phyloP scores from a whole-genome alignment of 1,284 basidiomycete genomes.

The Cryptococcus sp. region DNA sequence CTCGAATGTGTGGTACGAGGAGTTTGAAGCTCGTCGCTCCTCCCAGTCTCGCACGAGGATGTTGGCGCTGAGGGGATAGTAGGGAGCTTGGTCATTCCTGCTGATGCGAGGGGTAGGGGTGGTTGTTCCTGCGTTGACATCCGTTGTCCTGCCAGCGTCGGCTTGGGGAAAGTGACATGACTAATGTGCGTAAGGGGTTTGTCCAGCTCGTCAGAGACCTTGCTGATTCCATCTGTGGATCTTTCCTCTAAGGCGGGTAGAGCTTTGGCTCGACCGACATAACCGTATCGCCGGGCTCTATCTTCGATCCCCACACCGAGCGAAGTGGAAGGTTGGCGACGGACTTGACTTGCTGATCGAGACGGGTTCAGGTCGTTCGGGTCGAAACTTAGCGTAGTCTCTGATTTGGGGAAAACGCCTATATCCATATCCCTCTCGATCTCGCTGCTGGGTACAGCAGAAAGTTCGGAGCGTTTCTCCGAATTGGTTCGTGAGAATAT shows the following conservation, averaged over 20 bases:
- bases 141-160: constrained; percentile 21
- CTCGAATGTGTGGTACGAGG: constrained; percentile 13
- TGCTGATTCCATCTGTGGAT: background rate
- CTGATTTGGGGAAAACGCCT: constrained; percentile 14
- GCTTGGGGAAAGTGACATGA: constrained; percentile 42
- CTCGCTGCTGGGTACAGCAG: constrained; percentile 10
- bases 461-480: constrained; percentile 6
- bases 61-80: constrained; percentile 14
- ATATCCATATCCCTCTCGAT: constrained; percentile 1
- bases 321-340: constrained; percentile 20
- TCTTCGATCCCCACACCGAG: constrained; percentile 2
- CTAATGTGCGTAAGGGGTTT: constrained; percentile 32
- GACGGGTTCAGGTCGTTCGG: constrained; percentile 50
- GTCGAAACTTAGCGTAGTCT: constrained; percentile 41
- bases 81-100: background rate
- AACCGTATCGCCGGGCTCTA: constrained; percentile 8
- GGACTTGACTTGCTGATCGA: constrained; percentile 45
- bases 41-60: constrained; percentile 17
- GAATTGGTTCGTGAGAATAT: constrained; percentile 27
- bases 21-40: constrained; percentile 12
- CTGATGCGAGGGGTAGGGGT: too few species aligned
- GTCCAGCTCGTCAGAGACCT: constrained; percentile 1
- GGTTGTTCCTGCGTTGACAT: constrained; percentile 1
- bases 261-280: constrained; percentile 1
- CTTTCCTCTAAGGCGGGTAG: constrained; percentile 22